A percentile compares a stretch with the other conserved stretches of the same genome.
These are phyloP conservation scores for Saccharomycopsis schoenii DNA, from an alignment of 805 yeast species.

Conservation along the genomic window DNA sequence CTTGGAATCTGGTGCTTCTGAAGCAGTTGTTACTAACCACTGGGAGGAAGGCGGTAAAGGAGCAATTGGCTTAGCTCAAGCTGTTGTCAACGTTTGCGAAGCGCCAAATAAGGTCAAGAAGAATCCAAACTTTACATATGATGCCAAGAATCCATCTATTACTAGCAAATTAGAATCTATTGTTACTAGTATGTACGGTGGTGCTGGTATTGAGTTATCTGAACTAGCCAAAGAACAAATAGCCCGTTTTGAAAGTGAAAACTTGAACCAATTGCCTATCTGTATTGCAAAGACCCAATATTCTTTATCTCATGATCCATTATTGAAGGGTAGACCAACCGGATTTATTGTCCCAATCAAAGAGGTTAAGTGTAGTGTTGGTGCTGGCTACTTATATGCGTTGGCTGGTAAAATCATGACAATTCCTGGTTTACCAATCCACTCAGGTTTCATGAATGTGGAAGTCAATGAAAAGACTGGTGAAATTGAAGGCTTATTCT, in stretches of 20 bases:
- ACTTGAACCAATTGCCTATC: constrained; percentile 83
- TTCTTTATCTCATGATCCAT: constrained; percentile 89
- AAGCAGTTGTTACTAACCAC: constrained; percentile 84
- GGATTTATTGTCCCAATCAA: constrained; percentile 91
- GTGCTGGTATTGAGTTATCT: constrained; percentile 68
- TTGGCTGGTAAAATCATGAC: constrained; percentile 96
- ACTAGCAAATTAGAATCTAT: constrained; percentile 72
- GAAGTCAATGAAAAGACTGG: constrained; percentile 82
- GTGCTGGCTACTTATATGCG: constrained; percentile 95
- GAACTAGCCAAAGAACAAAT: constrained; percentile 77
- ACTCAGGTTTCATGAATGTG: constrained; percentile 94
- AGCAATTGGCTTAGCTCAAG: constrained; percentile 72
- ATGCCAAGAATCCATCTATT: constrained; percentile 52
- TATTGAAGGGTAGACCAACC: constrained; percentile 87
- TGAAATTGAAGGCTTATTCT: constrained; percentile 88
- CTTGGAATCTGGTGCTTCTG: constrained; percentile 82
- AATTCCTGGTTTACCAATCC: constrained; percentile 94
- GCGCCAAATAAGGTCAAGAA: constrained; percentile 29
- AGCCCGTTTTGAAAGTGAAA: constrained; percentile 74
- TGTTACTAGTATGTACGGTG: constrained; percentile 90
- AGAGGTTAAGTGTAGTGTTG: constrained; percentile 88
- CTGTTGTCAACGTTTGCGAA: constrained; percentile 66
- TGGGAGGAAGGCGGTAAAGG: constrained; percentile 96
- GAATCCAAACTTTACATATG: constrained; percentile 50
- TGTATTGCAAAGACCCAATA: constrained; percentile 98